Evolutionary conservation across 169 alveolate genomes (phyloP).

Genomic region (Cryptosporidium tyzzeri): DNA sequence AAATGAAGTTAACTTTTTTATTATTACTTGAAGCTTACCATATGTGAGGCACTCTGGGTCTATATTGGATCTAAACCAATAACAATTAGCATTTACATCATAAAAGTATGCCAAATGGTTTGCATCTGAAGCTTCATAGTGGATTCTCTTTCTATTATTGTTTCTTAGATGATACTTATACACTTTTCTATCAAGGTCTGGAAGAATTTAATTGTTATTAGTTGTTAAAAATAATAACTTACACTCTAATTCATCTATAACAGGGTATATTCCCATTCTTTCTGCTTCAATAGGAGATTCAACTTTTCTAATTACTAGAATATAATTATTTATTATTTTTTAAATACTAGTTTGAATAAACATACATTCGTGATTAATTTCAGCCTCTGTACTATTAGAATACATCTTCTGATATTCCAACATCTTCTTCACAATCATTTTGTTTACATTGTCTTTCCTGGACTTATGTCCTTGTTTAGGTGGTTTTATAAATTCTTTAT

Average conservation of each 20-base stretch:
- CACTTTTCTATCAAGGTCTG: conserved; percentile 16
- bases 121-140: conserved; percentile 26
- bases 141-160: conserved; percentile 56
- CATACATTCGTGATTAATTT: conserved; percentile 15
- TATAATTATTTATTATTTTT: neutral
- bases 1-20: neutral
- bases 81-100: conserved; percentile 66
- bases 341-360: neutral
- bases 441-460: conserved; percentile 3
- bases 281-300: conserved; percentile 57
- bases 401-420: conserved; percentile 14
- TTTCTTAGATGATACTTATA: conserved; percentile 13
- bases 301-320: conserved; percentile 28
- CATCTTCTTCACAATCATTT: conserved; percentile 14
- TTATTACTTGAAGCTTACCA: conserved; percentile 23
- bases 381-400: conserved; percentile 11
- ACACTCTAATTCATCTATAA: conserved; percentile 22
- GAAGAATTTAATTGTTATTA: neutral
- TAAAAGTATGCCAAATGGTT: conserved; percentile 52
- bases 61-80: conserved; percentile 27
- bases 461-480: neutral
- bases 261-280: conserved; percentile 1
- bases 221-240: neutral
- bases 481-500: conserved; percentile 34
- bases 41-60: conserved; percentile 26